Conservation (phyloP, 2,329 filamentous ascomycete species). For the Madurella fahalii region DNA sequence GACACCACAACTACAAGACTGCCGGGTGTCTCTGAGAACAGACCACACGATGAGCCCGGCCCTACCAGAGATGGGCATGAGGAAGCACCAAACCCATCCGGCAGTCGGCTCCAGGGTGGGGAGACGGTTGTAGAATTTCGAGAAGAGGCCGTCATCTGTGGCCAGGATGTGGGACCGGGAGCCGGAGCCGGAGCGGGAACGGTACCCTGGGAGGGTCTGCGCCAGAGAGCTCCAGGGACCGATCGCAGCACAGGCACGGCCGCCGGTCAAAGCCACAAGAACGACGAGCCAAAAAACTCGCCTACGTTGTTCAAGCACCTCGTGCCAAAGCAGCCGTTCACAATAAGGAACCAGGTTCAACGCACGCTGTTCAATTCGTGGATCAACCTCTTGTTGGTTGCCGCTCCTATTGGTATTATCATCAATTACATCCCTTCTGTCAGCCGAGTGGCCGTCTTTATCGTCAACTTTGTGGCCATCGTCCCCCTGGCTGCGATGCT, state of each 20-base stretch:
- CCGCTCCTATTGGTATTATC: conserved; percentile 75
- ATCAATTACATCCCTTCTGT: conserved; percentile 59
- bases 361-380: conserved; percentile 77
- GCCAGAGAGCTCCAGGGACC: conserved; percentile 21
- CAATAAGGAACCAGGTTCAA: conserved; percentile 61
- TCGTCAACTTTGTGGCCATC: conserved; percentile 91
- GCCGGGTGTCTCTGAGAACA: conserved; percentile 4
- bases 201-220: conserved; percentile 25
- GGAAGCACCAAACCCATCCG: background rate
- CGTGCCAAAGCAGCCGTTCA: conserved; percentile 53
- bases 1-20: background rate
- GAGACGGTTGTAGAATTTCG: no score
- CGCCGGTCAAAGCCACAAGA: conserved; percentile 22
- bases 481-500: conserved; percentile 84
- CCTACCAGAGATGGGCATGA: conserved; percentile 3
- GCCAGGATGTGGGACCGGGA: background rate
- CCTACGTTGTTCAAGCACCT: conserved; percentile 45
- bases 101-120: no score
- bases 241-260: background rate
- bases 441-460: conserved; percentile 64
- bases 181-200: conserved; percentile 7
- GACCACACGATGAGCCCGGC: background rate
- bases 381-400: conserved; percentile 78
- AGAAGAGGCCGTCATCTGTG: no score
- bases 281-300: conserved; percentile 35